These are phyloP conservation scores for Didymella exigua DNA, from an alignment of 2,329 filamentous ascomycete genomes.

Conservation along the genomic window DNA sequence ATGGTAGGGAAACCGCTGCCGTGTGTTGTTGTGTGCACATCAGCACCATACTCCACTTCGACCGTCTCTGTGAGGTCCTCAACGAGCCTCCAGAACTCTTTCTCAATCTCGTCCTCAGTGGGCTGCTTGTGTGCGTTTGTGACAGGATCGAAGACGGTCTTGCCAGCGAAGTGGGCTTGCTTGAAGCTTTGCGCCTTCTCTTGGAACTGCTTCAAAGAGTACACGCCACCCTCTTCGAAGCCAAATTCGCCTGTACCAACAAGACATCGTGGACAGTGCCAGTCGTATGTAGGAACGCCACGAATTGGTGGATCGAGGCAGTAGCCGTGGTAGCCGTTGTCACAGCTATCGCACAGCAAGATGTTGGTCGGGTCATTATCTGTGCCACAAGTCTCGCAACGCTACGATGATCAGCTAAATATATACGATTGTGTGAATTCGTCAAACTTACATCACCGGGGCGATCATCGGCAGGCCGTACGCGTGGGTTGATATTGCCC, in stretches of 20 bases:
- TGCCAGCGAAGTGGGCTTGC: slow-evolving; percentile 87
- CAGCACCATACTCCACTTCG: slow-evolving; percentile 96
- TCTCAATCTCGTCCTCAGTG: slow-evolving; percentile 93
- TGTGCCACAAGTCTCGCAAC: slow-evolving; percentile 86
- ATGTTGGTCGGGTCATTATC: slow-evolving; percentile 74
- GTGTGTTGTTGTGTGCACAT: slow-evolving; percentile 97
- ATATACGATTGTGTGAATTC: background rate
- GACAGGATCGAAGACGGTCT: slow-evolving; percentile 85
- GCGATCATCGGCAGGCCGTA: slow-evolving; percentile 59
- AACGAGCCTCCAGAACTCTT: slow-evolving; percentile 95
- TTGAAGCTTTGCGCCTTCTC: slow-evolving; percentile 96
- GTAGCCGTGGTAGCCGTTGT: slow-evolving; percentile 82
- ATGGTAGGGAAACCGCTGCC: slow-evolving; percentile 96
- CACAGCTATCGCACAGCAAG: slow-evolving; percentile 88
- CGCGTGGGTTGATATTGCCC: slow-evolving; percentile 61
- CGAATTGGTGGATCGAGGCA: slow-evolving; percentile 88
- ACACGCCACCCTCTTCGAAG: slow-evolving; percentile 94
- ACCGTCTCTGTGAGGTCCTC: slow-evolving; percentile 94
- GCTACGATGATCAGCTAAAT: slow-evolving; percentile 56
- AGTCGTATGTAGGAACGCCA: slow-evolving; percentile 79
- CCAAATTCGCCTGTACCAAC: slow-evolving; percentile 97
- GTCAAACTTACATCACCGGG: slow-evolving; percentile 60
- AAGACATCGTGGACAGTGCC: slow-evolving; percentile 94
- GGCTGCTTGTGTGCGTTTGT: slow-evolving; percentile 80
- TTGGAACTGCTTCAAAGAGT: slow-evolving; percentile 94